Evolutionary conservation across 768 basidiomycete genomes (phyloP).

Genomic region (Agrocybe chaxingu): DNA sequence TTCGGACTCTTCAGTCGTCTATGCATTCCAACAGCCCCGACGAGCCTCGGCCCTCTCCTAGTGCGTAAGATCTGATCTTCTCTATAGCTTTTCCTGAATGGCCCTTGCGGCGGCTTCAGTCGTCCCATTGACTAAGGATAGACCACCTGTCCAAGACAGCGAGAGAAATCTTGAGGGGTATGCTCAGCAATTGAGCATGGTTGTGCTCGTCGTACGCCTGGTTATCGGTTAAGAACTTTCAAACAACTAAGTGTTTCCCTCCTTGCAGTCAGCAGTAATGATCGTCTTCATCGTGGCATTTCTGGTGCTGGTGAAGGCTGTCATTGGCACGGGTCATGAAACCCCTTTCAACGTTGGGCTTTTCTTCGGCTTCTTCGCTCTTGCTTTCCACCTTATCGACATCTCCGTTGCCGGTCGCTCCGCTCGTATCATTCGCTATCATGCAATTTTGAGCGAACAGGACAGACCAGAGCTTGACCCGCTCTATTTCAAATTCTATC

Average conservation of each 20-base stretch:
- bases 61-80: no score
- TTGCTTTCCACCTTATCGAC: slow-evolving; percentile 27
- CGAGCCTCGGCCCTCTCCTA: no score
- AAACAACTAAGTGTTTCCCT: not conserved
- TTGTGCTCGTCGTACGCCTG: slow-evolving; percentile 23
- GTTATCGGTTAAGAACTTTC: not conserved
- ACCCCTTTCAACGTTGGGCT: slow-evolving; percentile 26
- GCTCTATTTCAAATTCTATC: slow-evolving; percentile 25
- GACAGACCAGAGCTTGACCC: slow-evolving; percentile 14
- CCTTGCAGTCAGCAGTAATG: slow-evolving; percentile 26
- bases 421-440: slow-evolving; percentile 19
- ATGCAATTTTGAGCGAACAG: slow-evolving; percentile 1
- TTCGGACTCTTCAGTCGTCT: slow-evolving; percentile 21
- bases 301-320: slow-evolving; percentile 20
- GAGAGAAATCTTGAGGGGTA: slow-evolving; percentile 14
- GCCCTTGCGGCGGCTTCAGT: no score
- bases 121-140: no score
- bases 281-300: slow-evolving; percentile 26
- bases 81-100: no score
- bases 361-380: slow-evolving; percentile 28
- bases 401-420: slow-evolving; percentile 27
- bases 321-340: slow-evolving; percentile 15
- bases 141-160: not conserved
- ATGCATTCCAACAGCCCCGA: slow-evolving; percentile 1
- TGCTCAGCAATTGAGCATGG: slow-evolving; percentile 25